A percentile compares a stretch with the other conserved stretches of the same genome.
phyloP scores from a whole-genome alignment of 208 protist genomes.

The Vickermania ingenoplastis region DNA sequence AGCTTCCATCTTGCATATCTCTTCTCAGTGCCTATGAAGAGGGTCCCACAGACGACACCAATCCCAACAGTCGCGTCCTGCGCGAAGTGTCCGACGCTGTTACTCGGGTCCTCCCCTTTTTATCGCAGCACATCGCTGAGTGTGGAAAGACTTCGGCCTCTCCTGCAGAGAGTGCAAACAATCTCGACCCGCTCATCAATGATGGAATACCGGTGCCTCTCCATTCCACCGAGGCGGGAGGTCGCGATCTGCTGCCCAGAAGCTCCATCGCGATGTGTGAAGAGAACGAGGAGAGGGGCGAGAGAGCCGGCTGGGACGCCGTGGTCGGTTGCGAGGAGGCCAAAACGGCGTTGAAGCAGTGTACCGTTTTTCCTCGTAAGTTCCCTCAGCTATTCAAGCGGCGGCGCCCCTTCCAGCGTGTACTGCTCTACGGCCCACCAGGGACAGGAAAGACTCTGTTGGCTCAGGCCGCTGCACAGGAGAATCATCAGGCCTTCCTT shows the following conservation, averaged over 20 bases:
- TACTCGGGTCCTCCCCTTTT: not conserved
- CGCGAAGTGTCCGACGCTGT: not conserved
- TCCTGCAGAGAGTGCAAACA: too few species aligned
- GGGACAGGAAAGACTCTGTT: conserved; percentile 97
- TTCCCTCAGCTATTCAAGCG: conserved; percentile 96
- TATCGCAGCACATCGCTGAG: not conserved
- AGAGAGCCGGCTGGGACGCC: conserved; percentile 34
- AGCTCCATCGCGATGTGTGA: too few species aligned
- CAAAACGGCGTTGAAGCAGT: conserved; percentile 94
- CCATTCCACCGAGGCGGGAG: too few species aligned
- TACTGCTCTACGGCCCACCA: conserved; percentile 97
- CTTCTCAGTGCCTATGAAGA: not conserved
- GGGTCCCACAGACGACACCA: not conserved
- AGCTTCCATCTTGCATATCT: not conserved
- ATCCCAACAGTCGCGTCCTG: not conserved
- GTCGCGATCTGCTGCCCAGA: too few species aligned
- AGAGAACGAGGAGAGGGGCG: too few species aligned
- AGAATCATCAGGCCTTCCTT: conserved; percentile 88
- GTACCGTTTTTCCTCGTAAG: conserved; percentile 92
- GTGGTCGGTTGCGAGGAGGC: conserved; percentile 94
- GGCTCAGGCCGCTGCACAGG: conserved; percentile 94
- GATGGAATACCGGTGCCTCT: too few species aligned
- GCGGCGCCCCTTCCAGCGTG: conserved; percentile 91
- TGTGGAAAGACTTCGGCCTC: too few species aligned
- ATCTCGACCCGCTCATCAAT: too few species aligned